Conservation (phyloP, 1,284 basidiomycete genomes). For the Cutaneotrichosporon sp. region DNA sequence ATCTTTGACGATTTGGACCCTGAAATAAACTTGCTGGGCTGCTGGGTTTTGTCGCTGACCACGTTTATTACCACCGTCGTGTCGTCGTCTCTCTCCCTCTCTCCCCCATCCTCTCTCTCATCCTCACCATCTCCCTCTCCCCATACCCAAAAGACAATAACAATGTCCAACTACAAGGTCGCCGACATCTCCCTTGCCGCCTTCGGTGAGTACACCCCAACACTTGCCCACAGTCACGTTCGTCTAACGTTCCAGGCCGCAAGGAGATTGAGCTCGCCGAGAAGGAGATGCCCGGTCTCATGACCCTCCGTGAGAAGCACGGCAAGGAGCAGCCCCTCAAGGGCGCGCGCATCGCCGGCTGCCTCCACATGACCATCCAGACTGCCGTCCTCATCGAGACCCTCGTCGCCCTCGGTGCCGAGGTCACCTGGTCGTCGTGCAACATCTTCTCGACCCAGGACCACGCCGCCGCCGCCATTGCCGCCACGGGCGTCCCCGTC, state of each 20-base stretch:
- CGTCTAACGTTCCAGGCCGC: slow-evolving; percentile 54
- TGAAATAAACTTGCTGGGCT: neutral
- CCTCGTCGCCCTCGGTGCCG: slow-evolving; percentile 86
- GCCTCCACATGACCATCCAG: slow-evolving; percentile 91
- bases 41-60: neutral
- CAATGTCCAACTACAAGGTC: slow-evolving; percentile 42
- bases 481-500: slow-evolving; percentile 95
- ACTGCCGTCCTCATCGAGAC: slow-evolving; percentile 97
- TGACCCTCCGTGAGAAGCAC: slow-evolving; percentile 86
- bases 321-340: slow-evolving; percentile 76
- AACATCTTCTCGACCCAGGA: slow-evolving; percentile 99
- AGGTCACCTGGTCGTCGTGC: slow-evolving; percentile 99
- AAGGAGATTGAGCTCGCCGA: slow-evolving; percentile 99
- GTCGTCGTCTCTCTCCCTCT: neutral
- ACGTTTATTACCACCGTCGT: neutral
- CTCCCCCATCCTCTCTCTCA: slow-evolving; percentile 1
- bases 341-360: slow-evolving; percentile 94
- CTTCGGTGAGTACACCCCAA: slow-evolving; percentile 29
- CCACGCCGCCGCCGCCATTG: slow-evolving; percentile 96
- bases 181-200: slow-evolving; percentile 84
- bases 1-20: neutral
- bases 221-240: no score
- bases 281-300: slow-evolving; percentile 62
- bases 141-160: slow-evolving; percentile 4
- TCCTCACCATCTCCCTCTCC: no score